Evolutionary conservation across 345 rosid species (phyloP).

Genomic region (Lepidium didymum): DNA sequence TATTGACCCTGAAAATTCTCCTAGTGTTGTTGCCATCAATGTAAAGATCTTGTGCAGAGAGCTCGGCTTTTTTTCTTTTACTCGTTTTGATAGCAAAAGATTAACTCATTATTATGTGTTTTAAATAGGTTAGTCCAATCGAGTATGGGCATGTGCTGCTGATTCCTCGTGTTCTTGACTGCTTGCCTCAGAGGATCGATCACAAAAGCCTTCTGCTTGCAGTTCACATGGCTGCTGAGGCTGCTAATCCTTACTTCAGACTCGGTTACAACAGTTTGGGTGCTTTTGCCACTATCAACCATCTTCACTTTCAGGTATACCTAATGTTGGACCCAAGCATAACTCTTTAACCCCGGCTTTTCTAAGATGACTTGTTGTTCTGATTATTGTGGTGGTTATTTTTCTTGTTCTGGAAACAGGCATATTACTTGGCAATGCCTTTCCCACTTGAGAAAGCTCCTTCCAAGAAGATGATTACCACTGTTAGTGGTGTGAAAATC

Average conservation of each 20-base stretch:
- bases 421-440: slow-evolving; percentile 79
- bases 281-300: slow-evolving; percentile 98
- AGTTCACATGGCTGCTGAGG: slow-evolving; percentile 80
- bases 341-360: not conserved
- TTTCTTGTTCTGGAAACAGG: slow-evolving; percentile 36
- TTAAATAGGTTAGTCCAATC: slow-evolving; percentile 87
- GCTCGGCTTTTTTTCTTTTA: not conserved
- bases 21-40: slow-evolving; percentile 90
- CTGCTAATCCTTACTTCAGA: slow-evolving; percentile 83
- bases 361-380: not conserved
- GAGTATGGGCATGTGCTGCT: slow-evolving; percentile 97
- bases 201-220: slow-evolving; percentile 85
- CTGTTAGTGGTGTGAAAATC: slow-evolving; percentile 50
- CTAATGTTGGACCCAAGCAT: not conserved
- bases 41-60: slow-evolving; percentile 33
- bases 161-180: slow-evolving; percentile 88
- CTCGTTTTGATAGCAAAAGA: not conserved
- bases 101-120: not conserved
- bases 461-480: slow-evolving; percentile 46
- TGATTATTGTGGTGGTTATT: not conserved
- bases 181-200: slow-evolving; percentile 97
- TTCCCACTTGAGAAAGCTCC: slow-evolving; percentile 91
- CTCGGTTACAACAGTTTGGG: slow-evolving; percentile 99
- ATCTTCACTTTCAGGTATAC: slow-evolving; percentile 97
- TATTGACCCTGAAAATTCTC: slow-evolving; percentile 63